Base-by-base conservation (phyloP, 1,284 basidiomycete genomes). In the Ceratobasidium papillatum region DNA sequence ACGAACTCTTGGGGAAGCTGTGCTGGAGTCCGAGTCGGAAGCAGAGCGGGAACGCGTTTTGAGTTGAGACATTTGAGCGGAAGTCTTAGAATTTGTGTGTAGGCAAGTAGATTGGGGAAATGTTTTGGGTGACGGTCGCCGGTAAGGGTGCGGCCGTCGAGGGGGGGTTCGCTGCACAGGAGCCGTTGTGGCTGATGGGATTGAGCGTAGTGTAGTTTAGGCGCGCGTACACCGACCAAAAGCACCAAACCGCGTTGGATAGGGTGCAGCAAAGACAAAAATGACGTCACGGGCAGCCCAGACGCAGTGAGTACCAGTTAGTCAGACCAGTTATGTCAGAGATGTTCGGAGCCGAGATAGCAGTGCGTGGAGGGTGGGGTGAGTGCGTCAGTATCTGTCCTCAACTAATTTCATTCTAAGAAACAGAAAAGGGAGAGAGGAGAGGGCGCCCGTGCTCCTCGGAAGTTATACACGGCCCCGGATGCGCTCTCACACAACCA, bases 141-240 rank as follows among this genome's bases (percentile, higher is more conserved):
- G 43, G 61, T 63, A 63, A 63, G 61, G 61, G 43, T 63, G 61
- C 41, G 30, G 61, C 61, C 61, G 61, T 25, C 43, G 61, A 30
- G 61, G 43, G 17, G 61, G 38, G 0, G 61, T 63, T 14, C 27
- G 74, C 12, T 63, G 66, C 30, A 34, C 66, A 71, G 74, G 74
- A 34, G 62, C 52, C 43, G 69, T 47, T 45, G 66, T 71, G 56
- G 63, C 66, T 61, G 74, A 25, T 51, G 54, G 62, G 58, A 69
- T 63, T 56, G 69, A 58, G 58, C 43, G 56, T 30, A 58, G 65
- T 43, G 43, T 64, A 49, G 63, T 49, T 63, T 71, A 65, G 66
- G 61, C 38, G 61, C 61, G 61, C 43, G 43, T 43, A 63, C 41
- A 63, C 61, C 41, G 43, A 45, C n/a, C 61, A 63, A 63, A 47